phyloP scores from a whole-genome alignment of 495 filamentous ascomycete species.

The Hypoxylon perforatum region DNA sequence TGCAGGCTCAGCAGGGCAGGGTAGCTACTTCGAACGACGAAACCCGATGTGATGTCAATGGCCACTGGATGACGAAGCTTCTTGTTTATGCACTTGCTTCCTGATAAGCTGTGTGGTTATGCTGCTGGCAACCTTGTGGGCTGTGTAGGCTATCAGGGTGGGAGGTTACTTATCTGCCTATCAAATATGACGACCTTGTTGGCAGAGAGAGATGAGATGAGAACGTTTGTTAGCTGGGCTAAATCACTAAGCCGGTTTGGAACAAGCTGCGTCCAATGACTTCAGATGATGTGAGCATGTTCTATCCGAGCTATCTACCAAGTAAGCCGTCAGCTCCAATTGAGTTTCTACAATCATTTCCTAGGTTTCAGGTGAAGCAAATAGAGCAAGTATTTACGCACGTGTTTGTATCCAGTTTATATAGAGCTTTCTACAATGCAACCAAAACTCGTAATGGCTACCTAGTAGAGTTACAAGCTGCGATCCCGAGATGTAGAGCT shows the following conservation, averaged over 20 bases:
- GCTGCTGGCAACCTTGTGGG: background rate
- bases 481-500: no score
- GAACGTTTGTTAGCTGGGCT: background rate
- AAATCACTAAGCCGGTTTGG: slow-evolving; percentile 9
- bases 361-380: no score
- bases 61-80: slow-evolving; percentile 27
- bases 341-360: no score
- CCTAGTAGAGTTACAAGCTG: no score
- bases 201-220: slow-evolving; percentile 13
- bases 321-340: background rate
- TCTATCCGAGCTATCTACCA: background rate
- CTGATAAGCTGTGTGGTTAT: no score
- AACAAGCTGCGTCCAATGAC: slow-evolving; percentile 26
- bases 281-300: slow-evolving; percentile 21
- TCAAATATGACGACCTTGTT: slow-evolving; percentile 13
- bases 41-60: slow-evolving; percentile 33
- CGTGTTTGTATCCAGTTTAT: no score
- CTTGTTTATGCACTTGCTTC: background rate
- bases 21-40: slow-evolving; percentile 20
- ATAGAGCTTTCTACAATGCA: no score
- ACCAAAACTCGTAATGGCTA: no score
- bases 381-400: no score
- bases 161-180: background rate
- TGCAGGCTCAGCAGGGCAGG: slow-evolving; percentile 3
- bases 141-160: background rate